phyloP scores from a whole-genome alignment of 257 asterid genomes.

The Solanum okadae region DNA sequence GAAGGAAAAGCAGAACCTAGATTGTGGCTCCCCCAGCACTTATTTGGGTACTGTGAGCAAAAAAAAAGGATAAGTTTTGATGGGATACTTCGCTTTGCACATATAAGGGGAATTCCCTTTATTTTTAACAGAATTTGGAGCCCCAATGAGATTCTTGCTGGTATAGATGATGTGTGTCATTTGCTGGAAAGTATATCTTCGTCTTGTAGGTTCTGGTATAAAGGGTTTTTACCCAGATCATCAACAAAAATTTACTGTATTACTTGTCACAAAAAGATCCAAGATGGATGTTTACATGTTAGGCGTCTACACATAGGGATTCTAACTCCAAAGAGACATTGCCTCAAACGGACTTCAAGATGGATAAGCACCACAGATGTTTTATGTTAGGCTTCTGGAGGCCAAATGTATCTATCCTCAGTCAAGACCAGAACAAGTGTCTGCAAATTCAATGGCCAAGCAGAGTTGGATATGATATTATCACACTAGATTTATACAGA shows the following conservation, averaged over 20 bases:
- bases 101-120: background rate
- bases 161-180: background rate
- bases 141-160: background rate
- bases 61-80: background rate
- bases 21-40: background rate
- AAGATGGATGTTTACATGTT: background rate
- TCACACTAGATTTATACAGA: background rate
- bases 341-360: background rate
- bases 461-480: background rate
- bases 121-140: background rate
- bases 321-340: background rate
- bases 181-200: background rate
- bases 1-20: background rate
- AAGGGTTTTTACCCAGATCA: background rate
- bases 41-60: background rate
- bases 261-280: background rate
- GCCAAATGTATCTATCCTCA: background rate
- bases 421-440: background rate
- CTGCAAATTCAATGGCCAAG: background rate
- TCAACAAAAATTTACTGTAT: background rate
- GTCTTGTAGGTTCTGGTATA: background rate
- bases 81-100: background rate
- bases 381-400: background rate
- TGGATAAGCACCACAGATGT: background rate
- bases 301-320: background rate